Percentiles rank a stretch among this genome's conserved stretches.
Evolutionary conservation across 2,329 filamentous ascomycete species (phyloP).

Genomic region (Calycina herbarum): DNA sequence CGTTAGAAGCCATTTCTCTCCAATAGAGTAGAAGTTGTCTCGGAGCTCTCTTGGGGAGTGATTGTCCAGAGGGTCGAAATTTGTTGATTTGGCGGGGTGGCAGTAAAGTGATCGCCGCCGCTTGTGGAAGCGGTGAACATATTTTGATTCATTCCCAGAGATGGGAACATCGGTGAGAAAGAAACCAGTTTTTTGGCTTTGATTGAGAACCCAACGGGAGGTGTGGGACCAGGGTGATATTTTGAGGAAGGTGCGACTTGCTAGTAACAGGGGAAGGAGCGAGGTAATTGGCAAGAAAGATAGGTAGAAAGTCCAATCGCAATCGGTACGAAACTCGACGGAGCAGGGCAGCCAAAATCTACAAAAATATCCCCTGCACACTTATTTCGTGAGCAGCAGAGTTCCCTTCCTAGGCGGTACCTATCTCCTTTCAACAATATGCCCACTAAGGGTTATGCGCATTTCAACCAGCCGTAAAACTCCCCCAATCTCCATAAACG

Average conservation of each 20-base stretch:
- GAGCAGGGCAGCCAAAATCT: not conserved
- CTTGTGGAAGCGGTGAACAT: slow-evolving; percentile 12
- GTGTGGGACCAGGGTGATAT: too few relatives aligned
- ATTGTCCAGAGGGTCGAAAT: not conserved
- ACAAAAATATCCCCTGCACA: too few relatives aligned
- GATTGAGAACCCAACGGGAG: too few relatives aligned
- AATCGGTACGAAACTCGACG: not conserved
- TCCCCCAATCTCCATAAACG: not conserved
- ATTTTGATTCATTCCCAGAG: not conserved
- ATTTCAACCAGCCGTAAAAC: not conserved
- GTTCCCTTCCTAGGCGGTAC: not conserved
- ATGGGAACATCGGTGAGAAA: too few relatives aligned
- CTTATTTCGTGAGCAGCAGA: too few relatives aligned
- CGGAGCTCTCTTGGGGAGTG: not conserved
- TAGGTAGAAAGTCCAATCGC: too few relatives aligned
- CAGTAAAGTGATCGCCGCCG: not conserved
- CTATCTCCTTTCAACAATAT: not conserved
- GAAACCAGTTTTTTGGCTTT: too few relatives aligned
- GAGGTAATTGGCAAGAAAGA: too few relatives aligned
- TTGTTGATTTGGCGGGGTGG: slow-evolving; percentile 4
- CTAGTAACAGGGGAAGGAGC: too few relatives aligned
- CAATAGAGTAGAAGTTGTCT: not conserved
- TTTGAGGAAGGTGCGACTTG: too few relatives aligned
- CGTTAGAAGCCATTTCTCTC: slow-evolving; percentile 27
- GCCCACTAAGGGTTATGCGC: not conserved